phyloP scores from a whole-genome alignment of 768 basidiomycete species.

The Tulasnella sp. region DNA sequence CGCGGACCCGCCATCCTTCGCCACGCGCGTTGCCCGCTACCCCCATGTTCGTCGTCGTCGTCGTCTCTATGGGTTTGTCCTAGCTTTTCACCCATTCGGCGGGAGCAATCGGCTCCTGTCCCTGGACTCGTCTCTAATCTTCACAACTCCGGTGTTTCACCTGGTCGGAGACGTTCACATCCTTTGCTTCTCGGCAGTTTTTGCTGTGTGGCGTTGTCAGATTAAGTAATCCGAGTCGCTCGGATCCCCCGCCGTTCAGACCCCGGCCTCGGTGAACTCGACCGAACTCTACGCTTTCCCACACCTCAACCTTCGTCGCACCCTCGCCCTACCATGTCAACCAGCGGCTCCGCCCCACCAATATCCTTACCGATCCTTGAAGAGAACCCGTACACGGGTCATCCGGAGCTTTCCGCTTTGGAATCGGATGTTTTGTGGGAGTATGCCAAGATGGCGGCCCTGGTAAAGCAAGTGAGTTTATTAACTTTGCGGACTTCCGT shows the following conservation, averaged over 20 bases:
- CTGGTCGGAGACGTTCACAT: neutral
- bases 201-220: neutral
- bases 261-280: neutral
- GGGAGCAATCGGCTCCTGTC: neutral
- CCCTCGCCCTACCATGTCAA: neutral
- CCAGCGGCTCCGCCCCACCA: neutral
- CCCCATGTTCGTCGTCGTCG: too few relatives aligned
- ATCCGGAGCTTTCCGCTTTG: conserved; percentile 54
- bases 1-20: neutral
- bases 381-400: conserved; percentile 63
- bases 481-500: neutral
- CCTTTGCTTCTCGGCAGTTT: neutral
- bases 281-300: neutral
- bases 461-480: conserved; percentile 62
- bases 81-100: neutral
- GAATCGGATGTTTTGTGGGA: conserved; percentile 87
- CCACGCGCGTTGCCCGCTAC: neutral
- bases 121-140: neutral
- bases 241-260: neutral
- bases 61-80: neutral
- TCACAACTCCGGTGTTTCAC: neutral
- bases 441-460: conserved; percentile 77
- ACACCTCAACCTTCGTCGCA: neutral
- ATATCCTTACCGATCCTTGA: conserved; percentile 7
- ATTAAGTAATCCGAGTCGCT: neutral